Evolutionary conservation across 768 basidiomycete species (phyloP), one percentile per base, ranked within the genome.

Genomic region (Boletus vermiculosoides): DNA sequence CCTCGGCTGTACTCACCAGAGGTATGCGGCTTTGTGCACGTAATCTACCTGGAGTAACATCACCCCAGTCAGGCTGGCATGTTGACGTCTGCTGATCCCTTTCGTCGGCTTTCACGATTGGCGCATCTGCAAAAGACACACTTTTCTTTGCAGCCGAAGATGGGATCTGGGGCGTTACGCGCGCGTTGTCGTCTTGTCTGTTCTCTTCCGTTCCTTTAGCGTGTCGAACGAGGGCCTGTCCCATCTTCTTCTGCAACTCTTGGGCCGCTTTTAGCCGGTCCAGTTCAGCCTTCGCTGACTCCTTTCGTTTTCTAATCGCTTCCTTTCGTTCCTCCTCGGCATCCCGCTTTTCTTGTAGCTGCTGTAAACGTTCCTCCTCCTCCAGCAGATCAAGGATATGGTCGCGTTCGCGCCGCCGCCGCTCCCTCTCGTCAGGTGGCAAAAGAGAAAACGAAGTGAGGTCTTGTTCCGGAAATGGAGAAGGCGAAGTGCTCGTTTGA

Each of bases 221-320:
- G 54, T 78, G 78, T 45, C 71, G 69, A 40, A 91, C 56, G 39
- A 92, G 75, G 0, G 87, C 83, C 61, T 79, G 83, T 3, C 88
- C 90, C 87, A 92, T 89, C 73, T 83, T 88, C 76, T 83, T 87
- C 69, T 90, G 88, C 67, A 90, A 72, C 56, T 86, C 77, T 40
- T 70, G 73, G 20, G 74, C 66, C 20, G 70, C 66, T 55, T 72
- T 77, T 28, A 78, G 51, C 41, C 58, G 71, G 39, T 77, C 74
- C 54, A 77, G 65, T 54, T 80, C 77, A 65, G 69, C 48, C 59
- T 71, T 74, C 16, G 77, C 78, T 5, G 78, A 81, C 58, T 81
- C 76, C 63, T 76, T 82, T 25, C 80, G 77, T 63, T 77, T 80
- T 61, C 76, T 80, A 20, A 82, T 64, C n/a, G 77, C 73, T 40